Percentiles rank a stretch among this genome's conserved stretches.
These are phyloP conservation scores for Ricinus communis DNA, from an alignment of 345 rosid species.

Conservation along the genomic window DNA sequence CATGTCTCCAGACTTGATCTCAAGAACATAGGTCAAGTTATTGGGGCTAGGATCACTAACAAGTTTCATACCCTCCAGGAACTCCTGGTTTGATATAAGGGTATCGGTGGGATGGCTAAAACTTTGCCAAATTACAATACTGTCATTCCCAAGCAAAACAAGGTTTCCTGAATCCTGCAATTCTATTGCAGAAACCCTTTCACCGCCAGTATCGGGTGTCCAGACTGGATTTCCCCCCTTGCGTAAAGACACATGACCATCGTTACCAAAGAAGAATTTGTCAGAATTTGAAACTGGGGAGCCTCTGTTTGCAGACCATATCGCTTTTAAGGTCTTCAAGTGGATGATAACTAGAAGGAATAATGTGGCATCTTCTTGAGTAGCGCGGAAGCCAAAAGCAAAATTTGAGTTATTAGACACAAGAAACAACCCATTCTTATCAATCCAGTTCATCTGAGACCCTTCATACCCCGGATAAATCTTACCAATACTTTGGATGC, in stretches of 20 bases:
- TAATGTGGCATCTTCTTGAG: conserved; percentile 45
- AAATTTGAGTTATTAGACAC: conserved; percentile 57
- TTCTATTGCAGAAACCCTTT: conserved; percentile 61
- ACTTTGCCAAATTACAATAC: conserved; percentile 68
- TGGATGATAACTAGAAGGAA: conserved; percentile 61
- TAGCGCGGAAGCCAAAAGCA: conserved; percentile 57
- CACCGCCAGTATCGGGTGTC: conserved; percentile 47
- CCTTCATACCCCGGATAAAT: conserved; percentile 54
- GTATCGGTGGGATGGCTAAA: conserved; percentile 83
- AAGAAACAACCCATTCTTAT: conserved; percentile 62
- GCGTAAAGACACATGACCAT: conserved; percentile 56
- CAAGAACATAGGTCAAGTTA: conserved; percentile 67
- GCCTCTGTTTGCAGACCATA: conserved; percentile 84
- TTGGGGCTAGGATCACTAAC: conserved; percentile 43
- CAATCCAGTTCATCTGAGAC: conserved; percentile 71
- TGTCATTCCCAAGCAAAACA: conserved; percentile 50
- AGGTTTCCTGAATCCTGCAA: conserved; percentile 80
- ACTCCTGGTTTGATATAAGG: conserved; percentile 59
- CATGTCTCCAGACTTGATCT: conserved; percentile 78
- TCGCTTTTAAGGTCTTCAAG: conserved; percentile 25
- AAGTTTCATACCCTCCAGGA: conserved; percentile 70
- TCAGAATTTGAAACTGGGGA: conserved; percentile 67
- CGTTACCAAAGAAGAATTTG: conserved; percentile 44
- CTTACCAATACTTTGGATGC: conserved; percentile 33
- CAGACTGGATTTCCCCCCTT: conserved; percentile 53